Evolutionary conservation across 2,329 filamentous ascomycete genomes (phyloP).

Genomic region (Phaeomoniella chlamydospora): DNA sequence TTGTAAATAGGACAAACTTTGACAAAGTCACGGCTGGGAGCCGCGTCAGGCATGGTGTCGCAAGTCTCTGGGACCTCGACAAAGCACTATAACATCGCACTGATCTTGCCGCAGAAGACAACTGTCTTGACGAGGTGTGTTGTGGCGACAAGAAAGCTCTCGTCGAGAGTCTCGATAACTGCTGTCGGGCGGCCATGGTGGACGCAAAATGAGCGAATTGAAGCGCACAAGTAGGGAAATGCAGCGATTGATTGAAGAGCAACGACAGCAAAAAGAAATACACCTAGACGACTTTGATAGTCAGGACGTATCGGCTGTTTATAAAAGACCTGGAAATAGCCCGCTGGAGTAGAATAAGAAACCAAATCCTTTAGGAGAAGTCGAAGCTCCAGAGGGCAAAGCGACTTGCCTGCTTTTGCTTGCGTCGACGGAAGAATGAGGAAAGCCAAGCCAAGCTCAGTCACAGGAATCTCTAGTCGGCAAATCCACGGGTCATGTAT

Average conservation of each 20-base stretch:
- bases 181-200: neutral
- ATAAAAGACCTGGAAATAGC: no score
- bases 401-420: neutral
- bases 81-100: neutral
- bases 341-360: no score
- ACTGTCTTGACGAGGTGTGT: neutral
- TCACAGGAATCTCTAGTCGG: neutral
- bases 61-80: neutral
- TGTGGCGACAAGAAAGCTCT: neutral
- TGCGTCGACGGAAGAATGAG: conserved; percentile 6
- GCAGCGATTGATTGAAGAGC: no score
- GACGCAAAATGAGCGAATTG: neutral
- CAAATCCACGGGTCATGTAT: conserved; percentile 9
- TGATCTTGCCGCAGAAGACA: neutral
- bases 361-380: neutral
- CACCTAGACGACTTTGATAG: no score
- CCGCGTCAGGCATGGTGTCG: neutral
- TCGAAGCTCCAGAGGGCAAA: neutral
- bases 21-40: neutral
- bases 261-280: no score
- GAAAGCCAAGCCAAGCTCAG: conserved; percentile 3
- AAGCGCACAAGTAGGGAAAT: no score
- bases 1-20: neutral
- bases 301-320: no score
- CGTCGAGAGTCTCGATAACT: neutral